phyloP scores from a whole-genome alignment of 1,284 basidiomycete species.

The Xerocomus cyaneibrunnescens region DNA sequence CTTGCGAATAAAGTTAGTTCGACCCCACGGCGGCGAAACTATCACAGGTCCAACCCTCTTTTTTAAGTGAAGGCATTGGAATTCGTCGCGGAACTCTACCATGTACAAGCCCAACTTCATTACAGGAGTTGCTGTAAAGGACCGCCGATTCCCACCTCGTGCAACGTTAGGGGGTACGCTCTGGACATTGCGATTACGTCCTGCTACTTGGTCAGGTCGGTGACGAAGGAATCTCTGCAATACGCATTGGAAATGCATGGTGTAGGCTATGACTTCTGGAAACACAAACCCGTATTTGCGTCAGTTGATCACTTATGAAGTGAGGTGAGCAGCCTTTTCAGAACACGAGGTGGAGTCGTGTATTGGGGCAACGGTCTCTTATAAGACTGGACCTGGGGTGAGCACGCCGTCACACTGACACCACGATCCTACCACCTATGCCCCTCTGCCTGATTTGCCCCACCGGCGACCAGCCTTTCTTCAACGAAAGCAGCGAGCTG shows the following conservation, averaged over 20 bases:
- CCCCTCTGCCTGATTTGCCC: constrained; percentile 32
- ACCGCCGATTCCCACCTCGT: constrained; percentile 26
- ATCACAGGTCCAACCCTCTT: too few relatives aligned
- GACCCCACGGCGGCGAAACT: too few relatives aligned
- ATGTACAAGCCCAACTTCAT: constrained; percentile 17
- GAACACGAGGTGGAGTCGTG: constrained; percentile 37
- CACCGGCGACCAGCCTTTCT: constrained; percentile 22
- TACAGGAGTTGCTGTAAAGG: constrained; percentile 16
- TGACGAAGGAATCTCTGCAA: constrained; percentile 10
- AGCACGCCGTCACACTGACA: constrained; percentile 12
- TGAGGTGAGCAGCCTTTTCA: constrained; percentile 29
- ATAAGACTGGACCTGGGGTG: constrained; percentile 27
- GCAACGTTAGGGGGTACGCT: neutral
- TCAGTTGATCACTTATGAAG: constrained; percentile 19
- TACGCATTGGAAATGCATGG: constrained; percentile 32
- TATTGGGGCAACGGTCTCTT: constrained; percentile 34
- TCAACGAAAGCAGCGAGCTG: constrained; percentile 19
- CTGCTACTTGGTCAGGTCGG: constrained; percentile 2
- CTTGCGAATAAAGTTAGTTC: too few relatives aligned
- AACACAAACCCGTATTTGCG: constrained; percentile 25
- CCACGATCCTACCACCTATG: constrained; percentile 27
- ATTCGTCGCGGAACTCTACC: constrained; percentile 1
- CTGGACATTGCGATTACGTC: constrained; percentile 1
- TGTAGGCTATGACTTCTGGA: constrained; percentile 23
- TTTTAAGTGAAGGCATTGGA: neutral